Conservation (phyloP, 805 yeast genomes). For the Jamesozyma gamospora region DNA sequence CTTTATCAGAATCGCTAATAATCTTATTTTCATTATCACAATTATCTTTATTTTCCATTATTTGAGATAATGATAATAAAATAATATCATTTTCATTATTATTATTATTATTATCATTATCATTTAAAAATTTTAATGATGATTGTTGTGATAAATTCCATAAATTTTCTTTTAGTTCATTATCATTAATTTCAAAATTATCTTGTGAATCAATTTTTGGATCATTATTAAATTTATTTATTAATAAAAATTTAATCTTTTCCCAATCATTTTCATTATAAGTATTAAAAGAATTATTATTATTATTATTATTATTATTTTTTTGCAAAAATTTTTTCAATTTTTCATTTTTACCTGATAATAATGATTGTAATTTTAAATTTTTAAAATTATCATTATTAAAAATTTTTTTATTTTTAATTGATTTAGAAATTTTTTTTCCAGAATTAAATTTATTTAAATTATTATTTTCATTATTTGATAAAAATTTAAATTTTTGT, state of each 20-base stretch:
- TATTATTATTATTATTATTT: neutral
- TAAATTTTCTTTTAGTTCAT: slow-evolving; percentile 10
- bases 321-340: slow-evolving; percentile 10
- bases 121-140: slow-evolving; percentile 2
- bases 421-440: slow-evolving; percentile 9
- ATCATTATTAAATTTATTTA: slow-evolving; percentile 17
- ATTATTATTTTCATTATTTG: neutral
- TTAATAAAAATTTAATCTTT: slow-evolving; percentile 10
- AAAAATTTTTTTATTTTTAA: slow-evolving; percentile 7
- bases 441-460: neutral
- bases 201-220: slow-evolving; percentile 14
- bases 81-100: slow-evolving; percentile 1
- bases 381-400: slow-evolving; percentile 8
- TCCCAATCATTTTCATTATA: slow-evolving; percentile 27
- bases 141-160: slow-evolving; percentile 21
- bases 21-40: neutral
- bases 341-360: slow-evolving; percentile 28
- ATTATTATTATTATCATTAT: neutral
- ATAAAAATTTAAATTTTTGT: slow-evolving; percentile 15
- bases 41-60: slow-evolving; percentile 14
- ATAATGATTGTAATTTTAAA: slow-evolving; percentile 12
- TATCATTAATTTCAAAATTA: slow-evolving; percentile 21
- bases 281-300: slow-evolving; percentile 9
- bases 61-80: slow-evolving; percentile 21
- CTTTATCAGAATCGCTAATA: neutral